These are phyloP conservation scores for Chenopodium formosanum DNA, from an alignment of 148 eudicot species.

Conservation along the genomic window DNA sequence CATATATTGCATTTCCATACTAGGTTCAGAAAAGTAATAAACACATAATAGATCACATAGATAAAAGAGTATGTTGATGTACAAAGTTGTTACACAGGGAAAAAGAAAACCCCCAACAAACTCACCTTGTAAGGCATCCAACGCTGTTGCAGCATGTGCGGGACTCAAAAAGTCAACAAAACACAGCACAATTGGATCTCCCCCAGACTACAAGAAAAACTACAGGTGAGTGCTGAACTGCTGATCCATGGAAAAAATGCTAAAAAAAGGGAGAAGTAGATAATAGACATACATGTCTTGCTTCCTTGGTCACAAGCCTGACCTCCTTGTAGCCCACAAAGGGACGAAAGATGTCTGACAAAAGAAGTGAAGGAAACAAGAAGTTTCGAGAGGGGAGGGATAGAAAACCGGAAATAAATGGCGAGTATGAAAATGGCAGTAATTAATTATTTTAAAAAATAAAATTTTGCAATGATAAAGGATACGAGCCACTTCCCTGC, in stretches of 20 bases:
- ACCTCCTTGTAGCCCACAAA: constrained; percentile 89
- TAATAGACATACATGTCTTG: constrained; percentile 56
- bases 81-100: constrained; percentile 29
- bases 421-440: neutral
- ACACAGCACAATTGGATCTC: constrained; percentile 74
- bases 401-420: neutral
- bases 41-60: neutral
- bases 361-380: constrained; percentile 44
- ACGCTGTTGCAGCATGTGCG: constrained; percentile 54
- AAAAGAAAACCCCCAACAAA: constrained; percentile 8
- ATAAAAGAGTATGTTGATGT: constrained; percentile 4
- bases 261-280: neutral
- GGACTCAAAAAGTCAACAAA: constrained; percentile 71
- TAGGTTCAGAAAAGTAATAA: neutral
- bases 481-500: constrained; percentile 92
- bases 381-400: neutral
- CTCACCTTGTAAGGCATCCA: constrained; percentile 43
- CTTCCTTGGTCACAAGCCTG: constrained; percentile 79
- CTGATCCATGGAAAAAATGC: constrained; percentile 6
- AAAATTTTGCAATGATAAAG: constrained; percentile 28
- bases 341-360: constrained; percentile 84
- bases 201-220: constrained; percentile 49
- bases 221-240: constrained; percentile 7
- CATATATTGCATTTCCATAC: neutral
- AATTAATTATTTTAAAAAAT: neutral